phyloP scores from a whole-genome alignment of 257 asterid genomes.

The Lantana camara region DNA sequence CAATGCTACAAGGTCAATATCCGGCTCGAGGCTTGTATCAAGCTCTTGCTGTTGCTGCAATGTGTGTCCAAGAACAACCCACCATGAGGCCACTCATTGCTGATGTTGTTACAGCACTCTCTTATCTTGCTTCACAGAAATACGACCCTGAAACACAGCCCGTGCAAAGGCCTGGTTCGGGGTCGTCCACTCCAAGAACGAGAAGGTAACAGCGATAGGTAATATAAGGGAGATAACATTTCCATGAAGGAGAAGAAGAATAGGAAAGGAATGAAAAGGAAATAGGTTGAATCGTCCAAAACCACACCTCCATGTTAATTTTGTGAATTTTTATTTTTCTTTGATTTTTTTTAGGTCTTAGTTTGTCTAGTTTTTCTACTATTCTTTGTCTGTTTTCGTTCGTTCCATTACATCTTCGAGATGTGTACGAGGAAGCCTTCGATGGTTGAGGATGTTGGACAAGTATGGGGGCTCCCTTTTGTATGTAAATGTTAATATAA shows the following conservation, averaged over 20 bases:
- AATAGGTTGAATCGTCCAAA: neutral
- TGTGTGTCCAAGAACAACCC: conserved; percentile 67
- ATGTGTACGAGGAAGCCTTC: neutral
- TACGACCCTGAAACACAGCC: conserved; percentile 53
- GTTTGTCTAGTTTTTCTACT: neutral
- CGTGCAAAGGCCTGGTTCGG: conserved; percentile 45
- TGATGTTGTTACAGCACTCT: conserved; percentile 65
- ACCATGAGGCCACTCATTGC: conserved; percentile 69
- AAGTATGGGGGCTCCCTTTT: neutral
- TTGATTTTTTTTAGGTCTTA: neutral
- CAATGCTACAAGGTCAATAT: conserved; percentile 54
- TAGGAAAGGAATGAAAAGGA: neutral
- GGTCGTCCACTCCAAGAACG: conserved; percentile 54
- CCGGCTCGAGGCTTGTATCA: conserved; percentile 52
- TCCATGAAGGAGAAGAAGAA: neutral
- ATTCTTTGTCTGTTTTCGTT: neutral
- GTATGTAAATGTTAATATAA: conserved; percentile 24
- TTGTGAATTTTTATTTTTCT: neutral
- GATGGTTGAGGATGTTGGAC: conserved; percentile 1
- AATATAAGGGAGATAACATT: no score
- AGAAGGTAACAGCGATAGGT: conserved; percentile 38
- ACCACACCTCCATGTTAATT: conserved; percentile 17
- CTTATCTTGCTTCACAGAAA: conserved; percentile 64
- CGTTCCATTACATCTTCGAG: neutral
- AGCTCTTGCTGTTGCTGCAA: conserved; percentile 65